Base-by-base conservation (phyloP, 2,329 filamentous ascomycete genomes). In the Fusarium zealandicum region DNA sequence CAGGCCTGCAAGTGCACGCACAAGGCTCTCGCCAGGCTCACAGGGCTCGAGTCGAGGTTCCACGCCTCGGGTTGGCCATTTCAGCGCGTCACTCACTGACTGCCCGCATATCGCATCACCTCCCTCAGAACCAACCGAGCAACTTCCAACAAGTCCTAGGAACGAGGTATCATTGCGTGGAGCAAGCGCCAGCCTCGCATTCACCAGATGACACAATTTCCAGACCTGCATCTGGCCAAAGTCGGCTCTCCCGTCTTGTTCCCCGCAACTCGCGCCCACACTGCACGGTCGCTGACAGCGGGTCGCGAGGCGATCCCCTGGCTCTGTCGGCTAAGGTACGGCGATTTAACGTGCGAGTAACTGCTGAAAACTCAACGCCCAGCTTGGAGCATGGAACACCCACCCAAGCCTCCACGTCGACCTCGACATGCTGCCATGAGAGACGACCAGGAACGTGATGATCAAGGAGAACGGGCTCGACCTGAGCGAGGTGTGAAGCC, bases 371-470 rank as follows among this genome's bases (percentile, higher is more conserved):
- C 71, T 75, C 70, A 67, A 72, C 68, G 61, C 65, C 51, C 61
- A 59, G 63, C 62, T 65, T 61, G 66, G 54, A 57, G 65, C 57
- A 68, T 68, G 69, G 57, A 66, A 64, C 64, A 65, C 58, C 59
- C 63, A 67, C 57, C 68, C 64, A 66, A 66, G 65, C 63, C 68
- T 73, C 66, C 66, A 65, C 69, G 65, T 70, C 70, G 67, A 64
- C 67, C 65, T 69, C 69, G 67, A 70, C 62, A 75, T 76, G 73
- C 70, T 73, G 72, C 73, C 70, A 76, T 76, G 74, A 75, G 60
- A 68, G 72, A 75, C 70, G 68, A 67, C 52, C 66, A 69, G 65
- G 68, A 69, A 71, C 67, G 64, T 63, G 64, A 75, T 68, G 72
- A 75, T 44, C 64, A 71, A 62, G 67, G 71, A 70, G 72, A 75